Evolutionary conservation across 179 eudicot species (phyloP).

Genomic region (Spergularia azorica): DNA sequence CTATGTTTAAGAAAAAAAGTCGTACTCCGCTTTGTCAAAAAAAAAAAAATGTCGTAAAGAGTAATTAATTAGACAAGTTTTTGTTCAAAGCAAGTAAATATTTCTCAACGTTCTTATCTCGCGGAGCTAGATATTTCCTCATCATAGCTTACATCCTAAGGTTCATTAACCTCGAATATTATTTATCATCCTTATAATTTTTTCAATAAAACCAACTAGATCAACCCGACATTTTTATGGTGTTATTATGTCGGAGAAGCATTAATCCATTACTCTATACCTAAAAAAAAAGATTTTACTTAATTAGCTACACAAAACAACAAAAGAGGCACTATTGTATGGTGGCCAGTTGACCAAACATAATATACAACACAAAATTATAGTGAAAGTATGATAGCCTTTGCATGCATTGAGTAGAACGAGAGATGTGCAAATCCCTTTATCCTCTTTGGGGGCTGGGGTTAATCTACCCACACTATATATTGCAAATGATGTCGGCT

Average conservation of each 20-base stretch:
- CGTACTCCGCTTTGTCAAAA: too few species aligned
- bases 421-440: constrained; percentile 19
- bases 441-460: not conserved
- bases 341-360: constrained; percentile 19
- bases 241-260: constrained; percentile 16
- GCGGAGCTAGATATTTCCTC: too few species aligned
- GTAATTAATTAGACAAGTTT: too few species aligned
- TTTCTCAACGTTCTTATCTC: too few species aligned
- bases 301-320: not conserved
- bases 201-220: not conserved
- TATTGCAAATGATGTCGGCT: not conserved
- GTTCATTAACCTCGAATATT: too few species aligned
- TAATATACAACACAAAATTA: not conserved
- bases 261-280: too few species aligned
- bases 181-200: too few species aligned
- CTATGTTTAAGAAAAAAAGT: too few species aligned
- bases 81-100: too few species aligned
- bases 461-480: constrained; percentile 5
- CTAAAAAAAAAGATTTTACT: too few species aligned
- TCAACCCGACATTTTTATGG: not conserved
- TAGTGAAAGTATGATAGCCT: constrained; percentile 11
- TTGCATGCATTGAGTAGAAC: constrained; percentile 13
- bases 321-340: not conserved
- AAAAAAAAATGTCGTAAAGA: too few species aligned
- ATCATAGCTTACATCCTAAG: too few species aligned